Evolutionary conservation across 2,329 filamentous ascomycete species (phyloP).

Genomic region (Colletotrichum kahawae): DNA sequence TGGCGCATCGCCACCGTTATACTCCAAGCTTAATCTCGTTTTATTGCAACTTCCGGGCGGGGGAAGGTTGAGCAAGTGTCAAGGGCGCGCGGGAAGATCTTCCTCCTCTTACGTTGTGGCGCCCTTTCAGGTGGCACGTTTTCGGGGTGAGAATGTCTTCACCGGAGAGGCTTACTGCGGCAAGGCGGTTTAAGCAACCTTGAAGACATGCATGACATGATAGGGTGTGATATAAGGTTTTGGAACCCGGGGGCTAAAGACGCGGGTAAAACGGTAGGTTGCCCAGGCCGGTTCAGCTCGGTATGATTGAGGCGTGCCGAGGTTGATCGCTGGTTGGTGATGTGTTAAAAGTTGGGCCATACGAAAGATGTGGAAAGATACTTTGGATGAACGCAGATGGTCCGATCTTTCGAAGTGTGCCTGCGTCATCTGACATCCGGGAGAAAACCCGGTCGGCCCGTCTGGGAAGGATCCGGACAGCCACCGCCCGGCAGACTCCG

Average conservation of each 20-base stretch:
- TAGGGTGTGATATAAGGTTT: neutral
- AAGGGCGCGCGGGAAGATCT: neutral
- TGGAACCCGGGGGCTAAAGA: neutral
- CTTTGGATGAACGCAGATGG: neutral
- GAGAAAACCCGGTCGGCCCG: neutral
- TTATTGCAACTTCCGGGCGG: neutral
- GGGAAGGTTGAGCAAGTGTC: neutral
- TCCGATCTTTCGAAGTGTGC: neutral
- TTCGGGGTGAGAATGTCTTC: neutral
- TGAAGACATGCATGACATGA: neutral
- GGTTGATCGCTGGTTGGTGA: neutral
- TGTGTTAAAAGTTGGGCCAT: neutral
- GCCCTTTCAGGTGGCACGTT: neutral
- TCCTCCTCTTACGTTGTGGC: neutral
- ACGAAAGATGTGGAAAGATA: neutral
- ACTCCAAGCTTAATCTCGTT: too few relatives aligned
- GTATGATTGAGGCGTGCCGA: neutral
- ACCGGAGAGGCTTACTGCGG: neutral
- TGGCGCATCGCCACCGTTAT: too few relatives aligned
- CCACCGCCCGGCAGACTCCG: neutral
- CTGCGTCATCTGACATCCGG: neutral
- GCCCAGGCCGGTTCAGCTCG: neutral
- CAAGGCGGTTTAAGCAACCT: neutral
- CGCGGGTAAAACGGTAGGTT: neutral
- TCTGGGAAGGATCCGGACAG: neutral